Base-by-base conservation (phyloP, 176 grass and related monocot species). In the Hordeum marinum region DNA sequence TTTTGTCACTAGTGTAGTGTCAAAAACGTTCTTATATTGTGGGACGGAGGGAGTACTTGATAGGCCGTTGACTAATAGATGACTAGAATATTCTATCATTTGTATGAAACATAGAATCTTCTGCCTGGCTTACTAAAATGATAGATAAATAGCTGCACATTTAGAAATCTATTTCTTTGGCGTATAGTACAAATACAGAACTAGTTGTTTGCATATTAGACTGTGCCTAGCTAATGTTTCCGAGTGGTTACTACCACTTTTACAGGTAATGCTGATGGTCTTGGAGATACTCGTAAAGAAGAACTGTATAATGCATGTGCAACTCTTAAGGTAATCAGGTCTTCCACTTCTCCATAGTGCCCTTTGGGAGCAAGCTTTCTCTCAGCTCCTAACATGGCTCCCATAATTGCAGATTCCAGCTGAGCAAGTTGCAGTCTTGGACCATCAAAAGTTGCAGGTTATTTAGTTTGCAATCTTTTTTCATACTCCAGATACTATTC, bases 231-330 rank as follows among this genome's bases (percentile, higher is more conserved):
- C 34, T 41, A 31, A 58, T 34, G 10, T 61, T 41, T 83, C 80
- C 9, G 3, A 72, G 35, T 72, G 35, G 4, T 41, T 9, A 31
- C 24, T 31, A 1, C n/a, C 3, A 2, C 17, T 76, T 77, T 25
- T 35, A 41, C 78, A 98, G 96, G 96, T 42, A 90, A 98, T 82
- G 93, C 91, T 39, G 93, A 98, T 89, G 96, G 96, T 80, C 66
- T 94, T 23, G 93, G 96, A 83, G 82, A 87, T 90, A 87, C 15
- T 76, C 91, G 96, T 48, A 87, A 83, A 65, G 89, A 94, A 69
- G 96, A 98, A 83, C 36, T 98, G 29, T 94, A 94, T 60, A 45
- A 20, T 41, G 96, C 96, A 3, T 94, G 93, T 78, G 57, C 52
- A 23, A 68, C 86, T 78, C 60, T 94, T 79, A 92, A 92, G 85